Evolutionary conservation across 2,329 filamentous ascomycete species (phyloP).

Genomic region (Monosporascus ibericus): DNA sequence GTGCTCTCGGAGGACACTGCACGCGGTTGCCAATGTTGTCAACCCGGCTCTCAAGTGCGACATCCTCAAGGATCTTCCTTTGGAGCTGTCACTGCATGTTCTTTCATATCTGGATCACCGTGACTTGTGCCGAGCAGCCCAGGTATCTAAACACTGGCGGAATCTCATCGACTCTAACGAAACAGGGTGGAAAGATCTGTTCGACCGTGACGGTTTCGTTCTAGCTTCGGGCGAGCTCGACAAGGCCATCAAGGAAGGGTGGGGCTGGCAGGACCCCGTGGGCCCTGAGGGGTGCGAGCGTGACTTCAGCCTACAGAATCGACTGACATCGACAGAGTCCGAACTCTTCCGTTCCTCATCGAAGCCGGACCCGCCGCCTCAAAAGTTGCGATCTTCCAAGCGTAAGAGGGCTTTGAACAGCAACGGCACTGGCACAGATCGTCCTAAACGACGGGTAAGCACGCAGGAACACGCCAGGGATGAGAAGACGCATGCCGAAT

Average conservation of each 20-base stretch:
- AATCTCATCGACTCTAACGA: slow-evolving; percentile 88
- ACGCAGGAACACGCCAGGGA: slow-evolving; percentile 41
- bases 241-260: slow-evolving; percentile 81
- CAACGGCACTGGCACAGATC: slow-evolving; percentile 39
- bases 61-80: slow-evolving; percentile 75
- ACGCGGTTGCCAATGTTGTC: slow-evolving; percentile 83
- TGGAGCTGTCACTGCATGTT: slow-evolving; percentile 82
- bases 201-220: slow-evolving; percentile 76
- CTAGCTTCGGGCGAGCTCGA: slow-evolving; percentile 78
- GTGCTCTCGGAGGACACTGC: slow-evolving; percentile 80
- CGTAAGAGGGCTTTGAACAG: slow-evolving; percentile 47
- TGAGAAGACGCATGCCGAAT: slow-evolving; percentile 33
- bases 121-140: slow-evolving; percentile 83
- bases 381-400: slow-evolving; percentile 46
- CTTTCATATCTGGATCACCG: slow-evolving; percentile 78
- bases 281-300: slow-evolving; percentile 70
- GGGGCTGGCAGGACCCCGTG: slow-evolving; percentile 92
- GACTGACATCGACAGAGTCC: slow-evolving; percentile 46
- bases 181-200: slow-evolving; percentile 88
- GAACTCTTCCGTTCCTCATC: slow-evolving; percentile 37
- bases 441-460: slow-evolving; percentile 48
- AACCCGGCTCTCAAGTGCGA: slow-evolving; percentile 94
- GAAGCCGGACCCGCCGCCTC: slow-evolving; percentile 35
- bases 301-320: slow-evolving; percentile 62
- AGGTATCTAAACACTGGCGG: slow-evolving; percentile 92